A percentile compares a stretch with the other conserved stretches of the same genome.
Conservation (phyloP, 2,329 filamentous ascomycete genomes). For the Pleoardoris graminearum region DNA sequence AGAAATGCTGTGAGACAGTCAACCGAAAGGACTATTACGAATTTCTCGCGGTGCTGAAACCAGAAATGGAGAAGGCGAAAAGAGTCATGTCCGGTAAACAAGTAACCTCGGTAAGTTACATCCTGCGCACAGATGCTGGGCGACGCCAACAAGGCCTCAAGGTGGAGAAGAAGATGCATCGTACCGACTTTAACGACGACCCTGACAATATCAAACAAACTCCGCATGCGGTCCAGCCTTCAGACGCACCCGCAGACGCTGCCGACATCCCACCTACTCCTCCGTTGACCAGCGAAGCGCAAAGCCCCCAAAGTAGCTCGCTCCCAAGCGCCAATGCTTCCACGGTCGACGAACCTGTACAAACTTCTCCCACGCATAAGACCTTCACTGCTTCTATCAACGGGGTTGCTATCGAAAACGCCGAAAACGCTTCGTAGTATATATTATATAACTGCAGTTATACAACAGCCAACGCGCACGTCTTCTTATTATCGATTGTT, state of each 20-base stretch:
- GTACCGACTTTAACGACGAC: slow-evolving; percentile 41
- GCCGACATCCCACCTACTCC: slow-evolving; percentile 55
- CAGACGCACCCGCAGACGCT: slow-evolving; percentile 14
- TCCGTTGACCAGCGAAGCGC: slow-evolving; percentile 70
- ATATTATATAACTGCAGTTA: slow-evolving; percentile 13
- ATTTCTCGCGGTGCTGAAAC: slow-evolving; percentile 48
- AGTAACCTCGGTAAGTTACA: slow-evolving; percentile 42
- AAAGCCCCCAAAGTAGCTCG: slow-evolving; percentile 69
- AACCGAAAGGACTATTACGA: slow-evolving; percentile 45
- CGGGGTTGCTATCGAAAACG: slow-evolving; percentile 16
- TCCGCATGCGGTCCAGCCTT: slow-evolving; percentile 6
- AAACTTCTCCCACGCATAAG: slow-evolving; percentile 22
- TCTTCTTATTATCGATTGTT: slow-evolving; percentile 5
- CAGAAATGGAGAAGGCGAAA: slow-evolving; percentile 52
- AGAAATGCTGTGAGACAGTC: slow-evolving; percentile 71
- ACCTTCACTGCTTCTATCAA: slow-evolving; percentile 11
- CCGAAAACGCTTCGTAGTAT: slow-evolving; percentile 20
- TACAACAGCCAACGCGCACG: slow-evolving; percentile 17
- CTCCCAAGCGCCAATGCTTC: slow-evolving; percentile 66
- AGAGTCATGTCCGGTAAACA: slow-evolving; percentile 49
- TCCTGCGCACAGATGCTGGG: neutral
- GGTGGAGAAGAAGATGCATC: slow-evolving; percentile 56
- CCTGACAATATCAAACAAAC: slow-evolving; percentile 28
- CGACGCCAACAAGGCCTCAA: slow-evolving; percentile 16
- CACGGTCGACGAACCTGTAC: slow-evolving; percentile 52